Conservation (phyloP, 1,139 yeast genomes). For the Geotrichum candidum region DNA sequence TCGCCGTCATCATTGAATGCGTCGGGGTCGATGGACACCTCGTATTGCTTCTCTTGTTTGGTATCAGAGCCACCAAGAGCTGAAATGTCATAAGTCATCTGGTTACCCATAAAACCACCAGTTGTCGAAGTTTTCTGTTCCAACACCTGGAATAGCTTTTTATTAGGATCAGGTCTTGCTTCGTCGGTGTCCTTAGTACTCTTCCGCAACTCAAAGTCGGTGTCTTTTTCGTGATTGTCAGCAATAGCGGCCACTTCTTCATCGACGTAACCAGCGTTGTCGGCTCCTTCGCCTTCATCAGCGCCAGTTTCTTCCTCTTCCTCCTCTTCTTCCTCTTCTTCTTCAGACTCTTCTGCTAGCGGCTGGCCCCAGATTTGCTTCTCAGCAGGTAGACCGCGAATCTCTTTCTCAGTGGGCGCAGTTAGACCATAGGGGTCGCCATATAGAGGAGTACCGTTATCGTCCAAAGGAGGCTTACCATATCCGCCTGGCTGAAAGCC, state of each 20-base stretch:
- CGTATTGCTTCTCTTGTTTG: conserved; percentile 7
- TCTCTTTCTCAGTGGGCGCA: conserved; percentile 27
- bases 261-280: conserved; percentile 25
- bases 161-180: conserved; percentile 15
- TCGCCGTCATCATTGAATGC: conserved; percentile 11
- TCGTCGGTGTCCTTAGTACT: conserved; percentile 5
- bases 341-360: conserved; percentile 31
- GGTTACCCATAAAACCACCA: conserved; percentile 25
- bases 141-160: conserved; percentile 40
- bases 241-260: conserved; percentile 26
- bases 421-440: conserved; percentile 33
- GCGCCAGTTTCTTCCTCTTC: conserved; percentile 32
- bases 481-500: conserved; percentile 41
- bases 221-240: conserved; percentile 19
- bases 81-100: conserved; percentile 24
- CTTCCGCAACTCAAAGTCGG: conserved; percentile 18
- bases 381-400: conserved; percentile 41
- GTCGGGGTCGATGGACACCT: conserved; percentile 13
- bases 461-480: conserved; percentile 38
- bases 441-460: conserved; percentile 33
- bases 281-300: conserved; percentile 24
- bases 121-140: conserved; percentile 33
- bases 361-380: conserved; percentile 34
- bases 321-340: conserved; percentile 32
- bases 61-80: conserved; percentile 8